Percentiles rank a stretch among this genome's conserved stretches.
These are phyloP conservation scores for Xylaria flabelliformis DNA, from an alignment of 495 filamentous ascomycete species.

Conservation along the genomic window DNA sequence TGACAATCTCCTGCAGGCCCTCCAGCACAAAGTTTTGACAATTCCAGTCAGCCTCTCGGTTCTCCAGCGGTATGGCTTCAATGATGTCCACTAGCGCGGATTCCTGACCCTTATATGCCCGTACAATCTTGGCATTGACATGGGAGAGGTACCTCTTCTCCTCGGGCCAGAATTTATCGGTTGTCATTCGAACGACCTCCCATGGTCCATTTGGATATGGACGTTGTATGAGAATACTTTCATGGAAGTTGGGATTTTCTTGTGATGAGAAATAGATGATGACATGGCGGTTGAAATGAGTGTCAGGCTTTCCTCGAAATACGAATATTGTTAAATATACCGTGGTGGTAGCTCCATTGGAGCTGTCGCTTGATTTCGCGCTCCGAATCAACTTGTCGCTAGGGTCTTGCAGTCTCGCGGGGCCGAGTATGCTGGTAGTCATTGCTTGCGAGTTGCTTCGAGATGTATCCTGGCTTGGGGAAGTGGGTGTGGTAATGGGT, in stretches of 20 bases:
- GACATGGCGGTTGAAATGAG: constrained; percentile 15
- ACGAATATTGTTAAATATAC: constrained; percentile 12
- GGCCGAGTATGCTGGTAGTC: not conserved
- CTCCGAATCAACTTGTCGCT: not conserved
- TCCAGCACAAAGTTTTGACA: constrained; percentile 4
- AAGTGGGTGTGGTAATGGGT: not conserved
- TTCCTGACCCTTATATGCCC: not conserved
- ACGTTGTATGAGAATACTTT: not conserved
- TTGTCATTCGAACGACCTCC: not conserved
- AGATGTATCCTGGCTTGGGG: not conserved
- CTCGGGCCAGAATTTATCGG: constrained; percentile 5
- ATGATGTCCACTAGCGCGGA: not conserved
- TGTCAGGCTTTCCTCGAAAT: constrained; percentile 4
- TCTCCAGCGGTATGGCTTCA: not conserved
- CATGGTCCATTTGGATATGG: constrained; percentile 3
- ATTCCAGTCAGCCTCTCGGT: constrained; percentile 9
- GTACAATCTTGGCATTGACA: not conserved
- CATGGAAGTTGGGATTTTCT: constrained; percentile 4
- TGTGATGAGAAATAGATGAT: constrained; percentile 12
- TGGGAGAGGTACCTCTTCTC: constrained; percentile 8
- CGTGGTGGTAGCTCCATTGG: constrained; percentile 1
- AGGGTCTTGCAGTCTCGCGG: not conserved
- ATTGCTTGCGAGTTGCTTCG: not conserved
- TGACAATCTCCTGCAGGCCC: not conserved
- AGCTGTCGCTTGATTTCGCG: not conserved